Base-by-base conservation (phyloP, 306 rosid species). In the Sesbania bispinosa region DNA sequence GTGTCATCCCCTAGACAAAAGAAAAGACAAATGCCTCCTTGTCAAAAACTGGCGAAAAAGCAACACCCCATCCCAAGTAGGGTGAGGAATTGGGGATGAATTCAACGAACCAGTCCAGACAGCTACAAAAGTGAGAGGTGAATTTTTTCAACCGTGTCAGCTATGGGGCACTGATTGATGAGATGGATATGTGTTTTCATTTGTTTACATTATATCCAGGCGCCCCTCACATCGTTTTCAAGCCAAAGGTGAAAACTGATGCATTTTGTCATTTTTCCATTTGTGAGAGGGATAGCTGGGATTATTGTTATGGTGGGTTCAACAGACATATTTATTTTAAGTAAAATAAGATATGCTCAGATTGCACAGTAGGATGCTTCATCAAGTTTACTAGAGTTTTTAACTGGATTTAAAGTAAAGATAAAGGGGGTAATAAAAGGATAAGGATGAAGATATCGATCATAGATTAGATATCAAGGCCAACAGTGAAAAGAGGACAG, bases 391-490 rank as follows among this genome's bases (percentile, higher is more conserved):
- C 84, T 36, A 23, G 55, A 50, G 81, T 75, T 73, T 46, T 30
- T 72, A 69, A 55, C 61, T 52, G 24, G 41, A 66, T 67, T 61
- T 57, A 63, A 67, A 84, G 83, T 59, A 64, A 54, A 66, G 75
- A 63, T 63, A 68, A 66, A 62, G 36, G 18, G 73, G 81, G 54
- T 46, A 73, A 63, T 47, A 65, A 42, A 62, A 46, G 89, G 96
- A 92, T 88, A 89, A 92, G 93, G 91, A 92, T 80, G 85, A 82
- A 80, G 64, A 55, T 52, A 45, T 7, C 59, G 54, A 27, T 21
- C 26, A 48, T n/a, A n/a, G n/a, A n/a, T n/a, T n/a, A n/a, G n/a
- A n/a, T n/a, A n/a, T n/a, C n/a, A n/a, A n/a, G 18, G 74, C 69
- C 63, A 69, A 57, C 36, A 55, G 71, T 46, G 29, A 36, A 47